Percentiles rank a stretch among this genome's conserved stretches.
These are phyloP conservation scores for Solanum virginianum DNA, from an alignment of 257 asterid species.

Conservation along the genomic window DNA sequence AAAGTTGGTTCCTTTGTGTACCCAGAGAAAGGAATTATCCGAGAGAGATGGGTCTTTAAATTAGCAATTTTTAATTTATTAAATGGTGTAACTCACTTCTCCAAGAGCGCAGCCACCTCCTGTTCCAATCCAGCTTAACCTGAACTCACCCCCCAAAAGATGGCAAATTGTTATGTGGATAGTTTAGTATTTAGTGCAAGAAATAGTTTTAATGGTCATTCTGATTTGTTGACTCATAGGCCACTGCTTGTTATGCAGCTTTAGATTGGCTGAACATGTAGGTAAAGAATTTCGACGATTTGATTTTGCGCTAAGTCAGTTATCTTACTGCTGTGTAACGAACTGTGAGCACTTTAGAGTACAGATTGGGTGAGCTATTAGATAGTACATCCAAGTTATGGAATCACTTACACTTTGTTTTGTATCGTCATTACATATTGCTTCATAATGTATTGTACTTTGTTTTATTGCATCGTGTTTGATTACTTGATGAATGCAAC, in stretches of 20 bases:
- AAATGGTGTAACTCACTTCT: neutral
- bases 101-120: neutral
- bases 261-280: neutral
- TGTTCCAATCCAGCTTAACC: neutral
- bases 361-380: neutral
- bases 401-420: neutral
- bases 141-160: neutral
- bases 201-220: neutral
- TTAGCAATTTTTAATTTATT: neutral
- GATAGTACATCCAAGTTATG: neutral
- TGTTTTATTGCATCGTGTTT: no score
- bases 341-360: neutral
- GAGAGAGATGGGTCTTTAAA: neutral
- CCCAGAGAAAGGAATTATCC: neutral
- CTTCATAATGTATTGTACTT: no score
- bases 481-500: neutral
- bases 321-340: neutral
- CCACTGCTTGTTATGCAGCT: neutral
- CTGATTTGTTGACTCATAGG: neutral
- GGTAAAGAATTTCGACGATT: neutral
- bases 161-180: neutral
- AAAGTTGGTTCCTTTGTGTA: neutral
- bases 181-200: neutral
- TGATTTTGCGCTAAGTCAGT: neutral
- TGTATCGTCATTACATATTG: no score